Conservation (phyloP, 257 asterid species). For the Vinca minor region DNA sequence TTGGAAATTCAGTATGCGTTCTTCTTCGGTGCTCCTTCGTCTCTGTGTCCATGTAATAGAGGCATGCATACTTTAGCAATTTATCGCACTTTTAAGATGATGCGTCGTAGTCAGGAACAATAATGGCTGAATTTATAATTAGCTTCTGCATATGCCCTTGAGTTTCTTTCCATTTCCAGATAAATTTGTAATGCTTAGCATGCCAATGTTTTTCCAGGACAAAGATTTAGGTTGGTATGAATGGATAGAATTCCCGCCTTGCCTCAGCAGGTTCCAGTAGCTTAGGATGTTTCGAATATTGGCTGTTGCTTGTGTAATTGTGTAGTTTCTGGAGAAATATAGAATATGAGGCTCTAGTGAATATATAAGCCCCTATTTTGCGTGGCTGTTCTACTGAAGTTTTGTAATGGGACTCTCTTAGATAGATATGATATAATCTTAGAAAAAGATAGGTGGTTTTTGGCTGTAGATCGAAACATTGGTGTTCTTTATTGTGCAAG, state of each 20-base stretch:
- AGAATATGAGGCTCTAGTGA: not conserved
- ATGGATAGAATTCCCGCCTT: conserved; percentile 43
- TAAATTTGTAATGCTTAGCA: not conserved
- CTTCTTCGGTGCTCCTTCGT: no score
- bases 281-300: conserved; percentile 24
- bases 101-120: not conserved
- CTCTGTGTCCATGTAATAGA: no score
- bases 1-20: not conserved
- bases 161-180: not conserved
- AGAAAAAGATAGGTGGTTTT: not conserved
- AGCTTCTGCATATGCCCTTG: no score
- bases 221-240: conserved; percentile 22
- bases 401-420: no score
- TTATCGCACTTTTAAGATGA: not conserved
- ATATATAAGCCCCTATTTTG: not conserved
- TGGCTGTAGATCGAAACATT: no score
- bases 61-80: not conserved
- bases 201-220: conserved; percentile 5
- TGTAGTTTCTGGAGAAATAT: conserved; percentile 3
- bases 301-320: conserved; percentile 10
- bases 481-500: no score
- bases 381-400: conserved; percentile 5
- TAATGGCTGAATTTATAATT: not conserved
- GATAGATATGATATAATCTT: not conserved
- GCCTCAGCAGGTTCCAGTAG: not conserved